Percentiles rank a stretch among this genome's conserved stretches.
Evolutionary conservation across 331 rosid species (phyloP).

Genomic region (Telfairia occidentalis): DNA sequence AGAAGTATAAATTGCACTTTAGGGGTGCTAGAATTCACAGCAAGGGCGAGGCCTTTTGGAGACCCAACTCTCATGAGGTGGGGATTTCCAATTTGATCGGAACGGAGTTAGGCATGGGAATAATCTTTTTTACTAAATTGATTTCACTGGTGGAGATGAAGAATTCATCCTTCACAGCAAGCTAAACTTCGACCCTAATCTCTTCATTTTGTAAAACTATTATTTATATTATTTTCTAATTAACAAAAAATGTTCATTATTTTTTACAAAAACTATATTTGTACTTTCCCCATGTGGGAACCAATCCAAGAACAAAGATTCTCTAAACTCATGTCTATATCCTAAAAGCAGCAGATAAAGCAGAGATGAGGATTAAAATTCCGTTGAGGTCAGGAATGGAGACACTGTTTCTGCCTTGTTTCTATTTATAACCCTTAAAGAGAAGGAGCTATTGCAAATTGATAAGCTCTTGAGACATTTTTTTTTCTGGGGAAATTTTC

Average conservation of each 20-base stretch:
- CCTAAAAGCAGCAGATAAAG: background rate
- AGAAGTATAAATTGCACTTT: background rate
- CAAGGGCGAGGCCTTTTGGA: background rate
- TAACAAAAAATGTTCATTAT: background rate
- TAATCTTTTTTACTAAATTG: background rate
- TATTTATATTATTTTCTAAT: background rate
- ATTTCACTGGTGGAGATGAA: background rate
- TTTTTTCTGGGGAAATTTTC: background rate
- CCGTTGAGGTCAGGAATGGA: background rate
- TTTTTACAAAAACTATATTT: no score
- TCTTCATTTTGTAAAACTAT: background rate
- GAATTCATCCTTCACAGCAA: background rate
- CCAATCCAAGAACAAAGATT: background rate
- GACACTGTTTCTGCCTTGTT: background rate
- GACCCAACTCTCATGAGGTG: background rate
- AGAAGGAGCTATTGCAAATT: background rate
- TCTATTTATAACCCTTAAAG: background rate
- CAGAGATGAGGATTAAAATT: background rate
- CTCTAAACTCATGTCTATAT: background rate
- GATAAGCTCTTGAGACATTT: background rate
- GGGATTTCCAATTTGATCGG: background rate
- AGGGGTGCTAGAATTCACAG: background rate
- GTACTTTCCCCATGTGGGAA: background rate
- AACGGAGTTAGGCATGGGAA: background rate
- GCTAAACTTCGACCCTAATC: background rate